A percentile compares a stretch with the other conserved stretches of the same genome.
Conservation (phyloP, 2,329 filamentous ascomycete species). For the Cordyceps pruinosa region DNA sequence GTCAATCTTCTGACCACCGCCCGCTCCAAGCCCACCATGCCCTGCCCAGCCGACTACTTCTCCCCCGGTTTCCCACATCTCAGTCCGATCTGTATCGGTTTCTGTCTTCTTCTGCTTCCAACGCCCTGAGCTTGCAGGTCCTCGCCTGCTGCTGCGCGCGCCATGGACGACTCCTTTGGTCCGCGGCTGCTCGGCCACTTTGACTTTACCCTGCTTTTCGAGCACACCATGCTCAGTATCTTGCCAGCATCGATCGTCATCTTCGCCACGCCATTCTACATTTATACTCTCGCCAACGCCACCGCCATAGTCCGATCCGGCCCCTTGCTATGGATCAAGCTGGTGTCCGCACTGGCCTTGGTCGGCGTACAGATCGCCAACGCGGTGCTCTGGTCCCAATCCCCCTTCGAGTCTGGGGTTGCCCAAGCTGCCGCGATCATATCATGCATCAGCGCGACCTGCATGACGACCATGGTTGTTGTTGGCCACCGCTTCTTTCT, state of each 20-base stretch:
- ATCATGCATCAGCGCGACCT: constrained; percentile 21
- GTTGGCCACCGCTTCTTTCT: constrained; percentile 26
- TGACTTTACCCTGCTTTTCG: constrained; percentile 4
- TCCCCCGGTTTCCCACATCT: too few species aligned
- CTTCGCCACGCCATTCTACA: constrained; percentile 6
- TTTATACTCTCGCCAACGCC: neutral
- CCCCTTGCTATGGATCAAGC: constrained; percentile 19
- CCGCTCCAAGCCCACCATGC: too few species aligned
- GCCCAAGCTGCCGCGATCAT: constrained; percentile 21
- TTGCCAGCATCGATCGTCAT: constrained; percentile 7
- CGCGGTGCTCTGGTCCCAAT: neutral
- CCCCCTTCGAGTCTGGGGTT: neutral
- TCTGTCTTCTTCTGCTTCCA: constrained; percentile 3
- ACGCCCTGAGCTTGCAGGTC: neutral
- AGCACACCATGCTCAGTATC: constrained; percentile 6
- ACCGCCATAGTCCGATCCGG: neutral
- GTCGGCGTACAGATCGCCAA: constrained; percentile 18
- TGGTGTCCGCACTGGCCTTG: neutral
- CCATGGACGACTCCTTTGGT: constrained; percentile 6
- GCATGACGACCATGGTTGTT: constrained; percentile 24
- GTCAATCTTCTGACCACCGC: neutral
- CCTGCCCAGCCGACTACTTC: too few species aligned
- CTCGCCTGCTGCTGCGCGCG: neutral
- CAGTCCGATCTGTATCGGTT: too few species aligned
- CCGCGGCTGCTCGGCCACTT: constrained; percentile 4